A percentile compares a stretch with the other conserved stretches of the same genome.
Evolutionary conservation across 805 yeast species (phyloP).

Genomic region (Kodamaea lidongshanica): DNA sequence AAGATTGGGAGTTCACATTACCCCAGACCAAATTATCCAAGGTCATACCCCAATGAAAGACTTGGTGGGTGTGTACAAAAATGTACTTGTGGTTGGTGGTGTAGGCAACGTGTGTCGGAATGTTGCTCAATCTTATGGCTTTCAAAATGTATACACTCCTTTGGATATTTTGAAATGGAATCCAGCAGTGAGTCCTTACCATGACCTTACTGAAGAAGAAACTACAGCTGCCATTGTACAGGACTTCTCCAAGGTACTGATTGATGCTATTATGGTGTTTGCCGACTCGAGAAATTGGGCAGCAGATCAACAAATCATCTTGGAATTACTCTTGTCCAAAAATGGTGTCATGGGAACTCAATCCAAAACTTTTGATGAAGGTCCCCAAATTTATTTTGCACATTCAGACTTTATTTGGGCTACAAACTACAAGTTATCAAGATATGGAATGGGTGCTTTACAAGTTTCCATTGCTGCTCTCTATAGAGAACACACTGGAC

Average conservation of each 20-base stretch:
- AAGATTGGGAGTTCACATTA: conserved; percentile 53
- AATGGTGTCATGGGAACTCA: conserved; percentile 82
- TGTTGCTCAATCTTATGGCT: conserved; percentile 80
- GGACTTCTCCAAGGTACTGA: conserved; percentile 61
- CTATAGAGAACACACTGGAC: conserved; percentile 79
- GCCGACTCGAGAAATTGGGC: conserved; percentile 94
- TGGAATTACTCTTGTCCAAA: conserved; percentile 71
- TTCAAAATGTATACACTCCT: conserved; percentile 75
- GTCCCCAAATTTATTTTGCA: conserved; percentile 80
- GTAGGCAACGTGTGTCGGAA: conserved; percentile 77
- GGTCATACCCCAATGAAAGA: conserved; percentile 94
- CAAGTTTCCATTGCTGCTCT: conserved; percentile 84
- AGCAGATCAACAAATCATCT: conserved; percentile 82
- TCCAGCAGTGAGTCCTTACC: conserved; percentile 82
- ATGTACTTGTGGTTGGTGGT: conserved; percentile 85
- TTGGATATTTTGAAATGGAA: conserved; percentile 80
- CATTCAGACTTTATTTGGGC: conserved; percentile 94
- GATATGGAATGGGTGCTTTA: conserved; percentile 94
- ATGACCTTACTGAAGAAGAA: conserved; percentile 71
- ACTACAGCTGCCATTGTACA: conserved; percentile 43
- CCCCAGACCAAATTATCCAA: conserved; percentile 78
- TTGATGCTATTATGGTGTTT: conserved; percentile 81
- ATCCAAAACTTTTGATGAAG: conserved; percentile 63
- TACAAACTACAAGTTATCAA: conserved; percentile 69
- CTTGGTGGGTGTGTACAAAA: conserved; percentile 57